These are phyloP conservation scores for Saccharomyces pastorianus DNA, from an alignment of 1,139 yeast genomes.

Conservation along the genomic window DNA sequence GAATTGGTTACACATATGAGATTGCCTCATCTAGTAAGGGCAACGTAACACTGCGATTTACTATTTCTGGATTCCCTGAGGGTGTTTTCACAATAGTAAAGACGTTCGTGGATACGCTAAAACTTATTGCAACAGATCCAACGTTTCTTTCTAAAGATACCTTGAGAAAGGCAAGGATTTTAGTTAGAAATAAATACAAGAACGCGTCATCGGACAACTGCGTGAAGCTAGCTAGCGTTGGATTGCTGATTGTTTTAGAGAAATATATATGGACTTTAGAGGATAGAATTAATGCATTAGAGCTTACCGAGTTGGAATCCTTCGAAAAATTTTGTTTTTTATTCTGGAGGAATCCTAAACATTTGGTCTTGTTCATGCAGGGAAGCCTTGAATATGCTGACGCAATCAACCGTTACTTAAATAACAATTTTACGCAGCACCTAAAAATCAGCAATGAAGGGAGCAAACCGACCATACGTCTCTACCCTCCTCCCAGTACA, in stretches of 20 bases:
- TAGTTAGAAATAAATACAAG: constrained; percentile 39
- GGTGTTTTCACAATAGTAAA: constrained; percentile 29
- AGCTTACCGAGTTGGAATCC: constrained; percentile 45
- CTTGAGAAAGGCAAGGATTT: constrained; percentile 39
- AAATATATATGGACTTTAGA: constrained; percentile 44
- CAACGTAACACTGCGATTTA: constrained; percentile 42
- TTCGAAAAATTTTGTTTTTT: constrained; percentile 24
- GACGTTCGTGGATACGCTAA: constrained; percentile 9
- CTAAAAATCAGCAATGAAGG: constrained; percentile 3
- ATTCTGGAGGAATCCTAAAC: constrained; percentile 29
- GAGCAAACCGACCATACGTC: background rate
- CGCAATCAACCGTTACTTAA: constrained; percentile 20
- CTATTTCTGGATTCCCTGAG: constrained; percentile 41
- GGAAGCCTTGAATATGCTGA: constrained; percentile 38
- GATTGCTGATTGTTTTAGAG: constrained; percentile 45
- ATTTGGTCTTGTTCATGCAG: constrained; percentile 40
- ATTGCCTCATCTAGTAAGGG: constrained; percentile 45
- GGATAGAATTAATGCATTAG: constrained; percentile 48
- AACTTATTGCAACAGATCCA: constrained; percentile 12
- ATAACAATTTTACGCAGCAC: constrained; percentile 16
- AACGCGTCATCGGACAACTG: constrained; percentile 36
- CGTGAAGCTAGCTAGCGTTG: constrained; percentile 39
- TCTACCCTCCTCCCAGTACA: background rate
- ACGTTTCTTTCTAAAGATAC: constrained; percentile 27
- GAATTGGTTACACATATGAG: constrained; percentile 48